phyloP scores from a whole-genome alignment of 2,329 filamentous ascomycete genomes.

The Botrytis elliptica region DNA sequence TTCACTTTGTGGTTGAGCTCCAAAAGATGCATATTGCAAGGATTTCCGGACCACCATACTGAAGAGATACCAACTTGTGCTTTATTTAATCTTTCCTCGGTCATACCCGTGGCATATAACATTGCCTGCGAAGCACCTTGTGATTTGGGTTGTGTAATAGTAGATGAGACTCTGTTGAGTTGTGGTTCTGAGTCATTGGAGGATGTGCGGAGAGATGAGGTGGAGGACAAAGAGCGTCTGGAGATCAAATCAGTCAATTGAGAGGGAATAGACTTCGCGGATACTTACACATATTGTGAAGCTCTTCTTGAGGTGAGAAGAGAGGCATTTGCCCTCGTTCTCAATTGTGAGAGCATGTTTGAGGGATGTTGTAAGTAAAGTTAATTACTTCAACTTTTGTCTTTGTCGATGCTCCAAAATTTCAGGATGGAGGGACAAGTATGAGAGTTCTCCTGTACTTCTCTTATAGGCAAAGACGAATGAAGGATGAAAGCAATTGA shows the following conservation, averaged over 20 bases:
- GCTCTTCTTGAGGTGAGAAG: conserved; percentile 34
- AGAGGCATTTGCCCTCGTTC: conserved; percentile 34
- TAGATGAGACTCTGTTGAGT: conserved; percentile 80
- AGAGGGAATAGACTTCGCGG: background rate
- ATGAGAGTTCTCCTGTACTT: background rate
- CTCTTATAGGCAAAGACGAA: background rate
- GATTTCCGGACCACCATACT: conserved; percentile 97
- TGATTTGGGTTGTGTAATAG: conserved; percentile 94
- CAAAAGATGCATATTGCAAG: conserved; percentile 98
- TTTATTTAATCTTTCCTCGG: conserved; percentile 87
- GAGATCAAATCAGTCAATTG: conserved; percentile 20
- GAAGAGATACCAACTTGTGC: conserved; percentile 97
- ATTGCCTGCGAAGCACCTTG: conserved; percentile 98
- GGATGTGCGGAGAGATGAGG: conserved; percentile 31
- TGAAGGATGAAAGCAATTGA: background rate
- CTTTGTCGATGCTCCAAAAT: background rate
- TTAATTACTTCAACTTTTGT: conserved; percentile 13
- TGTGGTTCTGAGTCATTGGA: conserved; percentile 39
- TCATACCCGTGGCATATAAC: conserved; percentile 92
- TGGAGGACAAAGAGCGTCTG: conserved; percentile 38
- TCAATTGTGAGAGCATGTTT: conserved; percentile 36
- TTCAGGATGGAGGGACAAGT: background rate
- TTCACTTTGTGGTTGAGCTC: conserved; percentile 60
- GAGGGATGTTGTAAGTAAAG: conserved; percentile 14
- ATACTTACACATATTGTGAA: conserved; percentile 37